Evolutionary conservation across 352 stramenopile species (phyloP).

Genomic region (Elongisporangium prolatum): DNA sequence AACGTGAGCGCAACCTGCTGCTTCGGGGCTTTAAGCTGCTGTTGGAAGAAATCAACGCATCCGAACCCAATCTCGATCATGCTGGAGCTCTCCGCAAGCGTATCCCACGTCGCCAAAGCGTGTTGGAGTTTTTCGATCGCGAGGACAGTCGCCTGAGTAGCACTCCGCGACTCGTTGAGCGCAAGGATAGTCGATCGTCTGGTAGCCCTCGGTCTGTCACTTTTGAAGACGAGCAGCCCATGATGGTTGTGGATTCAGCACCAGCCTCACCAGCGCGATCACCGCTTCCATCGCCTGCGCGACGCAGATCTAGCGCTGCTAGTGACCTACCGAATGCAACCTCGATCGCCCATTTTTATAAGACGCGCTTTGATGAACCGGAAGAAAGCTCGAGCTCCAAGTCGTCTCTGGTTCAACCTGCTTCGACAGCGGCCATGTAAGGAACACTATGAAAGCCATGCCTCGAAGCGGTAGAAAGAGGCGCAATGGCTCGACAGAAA

Average conservation of each 20-base stretch:
- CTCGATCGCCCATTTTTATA: constrained; percentile 46
- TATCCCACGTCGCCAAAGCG: constrained; percentile 35
- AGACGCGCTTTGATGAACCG: constrained; percentile 56
- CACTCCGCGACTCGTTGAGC: not conserved
- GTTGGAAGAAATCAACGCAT: constrained; percentile 39
- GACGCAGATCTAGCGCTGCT: not conserved
- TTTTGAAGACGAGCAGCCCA: not conserved
- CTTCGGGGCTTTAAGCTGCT: constrained; percentile 51
- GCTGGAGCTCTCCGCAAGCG: constrained; percentile 42
- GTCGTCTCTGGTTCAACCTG: not conserved
- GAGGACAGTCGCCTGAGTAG: constrained; percentile 4
- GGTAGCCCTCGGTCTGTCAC: not conserved
- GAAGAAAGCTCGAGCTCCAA: constrained; percentile 1
- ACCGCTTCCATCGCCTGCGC: not conserved
- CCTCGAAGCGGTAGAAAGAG: not conserved
- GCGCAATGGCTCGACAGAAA: no score
- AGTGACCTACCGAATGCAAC: constrained; percentile 11
- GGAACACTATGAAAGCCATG: not conserved
- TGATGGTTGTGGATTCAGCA: not conserved
- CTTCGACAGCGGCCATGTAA: not conserved
- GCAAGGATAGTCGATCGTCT: not conserved
- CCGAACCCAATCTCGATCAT: constrained; percentile 36
- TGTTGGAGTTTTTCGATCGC: constrained; percentile 45
- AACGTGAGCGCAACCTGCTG: constrained; percentile 52
- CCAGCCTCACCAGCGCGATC: not conserved